Conservation (phyloP, 352 stramenopile genomes). For the Globisporangium sylvaticum region DNA sequence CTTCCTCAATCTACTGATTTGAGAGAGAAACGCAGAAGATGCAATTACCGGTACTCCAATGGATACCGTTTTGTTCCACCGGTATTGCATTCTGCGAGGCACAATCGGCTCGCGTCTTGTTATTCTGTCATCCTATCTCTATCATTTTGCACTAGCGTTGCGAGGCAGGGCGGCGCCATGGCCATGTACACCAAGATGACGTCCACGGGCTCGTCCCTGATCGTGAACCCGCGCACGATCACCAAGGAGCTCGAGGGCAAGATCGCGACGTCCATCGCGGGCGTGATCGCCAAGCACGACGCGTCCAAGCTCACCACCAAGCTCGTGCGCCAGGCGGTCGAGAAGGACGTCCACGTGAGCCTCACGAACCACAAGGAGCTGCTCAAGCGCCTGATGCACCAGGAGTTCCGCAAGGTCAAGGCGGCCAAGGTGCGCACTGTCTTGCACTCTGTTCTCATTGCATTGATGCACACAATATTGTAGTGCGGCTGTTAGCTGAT, state of each 20-base stretch:
- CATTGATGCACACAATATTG: too few relatives aligned
- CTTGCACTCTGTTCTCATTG: neutral
- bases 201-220: slow-evolving; percentile 57
- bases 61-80: too few relatives aligned
- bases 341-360: slow-evolving; percentile 84
- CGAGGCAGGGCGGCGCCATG: slow-evolving; percentile 25
- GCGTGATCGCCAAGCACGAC: slow-evolving; percentile 63
- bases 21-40: too few relatives aligned
- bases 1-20: too few relatives aligned
- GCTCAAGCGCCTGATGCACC: slow-evolving; percentile 86
- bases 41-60: too few relatives aligned
- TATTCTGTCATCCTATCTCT: too few relatives aligned
- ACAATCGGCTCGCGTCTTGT: too few relatives aligned
- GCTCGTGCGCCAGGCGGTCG: slow-evolving; percentile 76
- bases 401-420: slow-evolving; percentile 77
- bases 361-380: slow-evolving; percentile 86
- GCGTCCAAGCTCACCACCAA: slow-evolving; percentile 69
- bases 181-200: slow-evolving; percentile 83
- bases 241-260: slow-evolving; percentile 80
- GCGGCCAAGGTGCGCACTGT: slow-evolving; percentile 41
- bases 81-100: too few relatives aligned
- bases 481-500: neutral
- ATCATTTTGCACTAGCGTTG: too few relatives aligned
- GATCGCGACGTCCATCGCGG: slow-evolving; percentile 66
- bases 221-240: slow-evolving; percentile 72